A percentile compares a stretch with the other conserved stretches of the same genome.
These are phyloP conservation scores for Apiotrichum montevideense DNA, from an alignment of 1,284 basidiomycete species.

Conservation along the genomic window DNA sequence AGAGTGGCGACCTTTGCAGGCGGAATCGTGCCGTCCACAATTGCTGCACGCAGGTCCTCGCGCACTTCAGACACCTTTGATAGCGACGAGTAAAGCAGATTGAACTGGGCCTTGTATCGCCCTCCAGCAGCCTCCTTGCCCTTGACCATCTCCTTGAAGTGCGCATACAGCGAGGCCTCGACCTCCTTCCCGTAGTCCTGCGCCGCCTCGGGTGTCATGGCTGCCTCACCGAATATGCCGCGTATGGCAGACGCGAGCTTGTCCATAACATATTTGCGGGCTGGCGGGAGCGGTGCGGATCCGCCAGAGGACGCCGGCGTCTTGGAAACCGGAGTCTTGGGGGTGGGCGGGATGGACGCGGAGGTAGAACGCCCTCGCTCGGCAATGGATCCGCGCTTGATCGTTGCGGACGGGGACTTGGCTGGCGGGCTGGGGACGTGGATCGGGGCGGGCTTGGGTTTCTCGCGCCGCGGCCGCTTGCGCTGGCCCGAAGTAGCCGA, in stretches of 20 bases:
- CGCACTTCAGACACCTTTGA: slow-evolving; percentile 22
- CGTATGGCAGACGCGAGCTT: slow-evolving; percentile 24
- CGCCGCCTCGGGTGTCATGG: slow-evolving; percentile 16
- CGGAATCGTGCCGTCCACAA: slow-evolving; percentile 16
- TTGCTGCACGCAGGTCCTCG: slow-evolving; percentile 19
- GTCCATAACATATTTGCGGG: slow-evolving; percentile 32
- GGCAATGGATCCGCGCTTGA: slow-evolving; percentile 1
- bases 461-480: not conserved
- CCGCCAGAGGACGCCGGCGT: not conserved
- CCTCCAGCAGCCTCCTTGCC: slow-evolving; percentile 35
- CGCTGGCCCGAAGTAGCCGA: not conserved
- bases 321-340: not conserved
- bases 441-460: not conserved
- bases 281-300: slow-evolving; percentile 21
- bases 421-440: not conserved
- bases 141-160: slow-evolving; percentile 30
- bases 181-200: slow-evolving; percentile 24
- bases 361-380: not conserved
- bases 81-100: slow-evolving; percentile 31
- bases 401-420: not conserved
- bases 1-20: slow-evolving; percentile 32
- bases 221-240: slow-evolving; percentile 23
- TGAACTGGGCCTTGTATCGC: slow-evolving; percentile 43
- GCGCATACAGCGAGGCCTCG: slow-evolving; percentile 28
- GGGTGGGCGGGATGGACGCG: not conserved